Evolutionary conservation across 163 green algal species (phyloP), one percentile per base, ranked within the genome.

Genomic region (Scenedesmus sp.): DNA sequence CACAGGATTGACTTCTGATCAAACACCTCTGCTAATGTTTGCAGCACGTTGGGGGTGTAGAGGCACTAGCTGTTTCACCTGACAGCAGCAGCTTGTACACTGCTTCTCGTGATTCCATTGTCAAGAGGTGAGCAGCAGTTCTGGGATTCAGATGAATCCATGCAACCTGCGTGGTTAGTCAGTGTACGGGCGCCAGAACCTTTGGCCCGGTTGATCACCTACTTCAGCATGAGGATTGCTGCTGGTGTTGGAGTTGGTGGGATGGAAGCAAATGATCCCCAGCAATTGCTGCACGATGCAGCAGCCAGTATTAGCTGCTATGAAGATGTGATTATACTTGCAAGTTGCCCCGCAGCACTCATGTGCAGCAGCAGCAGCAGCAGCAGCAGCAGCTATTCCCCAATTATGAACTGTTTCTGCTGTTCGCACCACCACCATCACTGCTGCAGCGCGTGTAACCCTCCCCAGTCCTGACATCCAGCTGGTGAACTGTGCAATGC

Each of bases 41-140:
- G 89, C 94, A 97, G 95, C 96, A 98, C 92, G 97, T 95, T 78
- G 93, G 92, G 4, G 95, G 94, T 18, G 92, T 98, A 1, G 96
- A 98, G 81, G 85, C 95, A 3, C n/a, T 98, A 46, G 85, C 92
- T 6, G 79, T 97, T 0, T 87, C 93, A 0, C 82, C 87, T 0
- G 90, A 94, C n/a, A 87, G 90, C 56, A 90, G 90, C 43, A 86
- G 82, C 18, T 91, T 98, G 9, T 98, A 96, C 95, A 98, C 95
- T n/a, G 96, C 94, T 1, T 97, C 94, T 4, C 78, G 97, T 18
- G 97, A 98, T 80, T 96, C 95, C 0, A 95, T 93, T 0, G 87
- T 98, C 61, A 96, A 95, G 70, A 89, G 94, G 94, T 97, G 90
- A 85, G 53, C 24, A 42, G 35, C 53, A 56, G 0, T 5, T 7